Percentiles rank a stretch among this genome's conserved stretches.
Evolutionary conservation across 805 yeast genomes (phyloP).

Genomic region (Cyberlindnera lachancei): DNA sequence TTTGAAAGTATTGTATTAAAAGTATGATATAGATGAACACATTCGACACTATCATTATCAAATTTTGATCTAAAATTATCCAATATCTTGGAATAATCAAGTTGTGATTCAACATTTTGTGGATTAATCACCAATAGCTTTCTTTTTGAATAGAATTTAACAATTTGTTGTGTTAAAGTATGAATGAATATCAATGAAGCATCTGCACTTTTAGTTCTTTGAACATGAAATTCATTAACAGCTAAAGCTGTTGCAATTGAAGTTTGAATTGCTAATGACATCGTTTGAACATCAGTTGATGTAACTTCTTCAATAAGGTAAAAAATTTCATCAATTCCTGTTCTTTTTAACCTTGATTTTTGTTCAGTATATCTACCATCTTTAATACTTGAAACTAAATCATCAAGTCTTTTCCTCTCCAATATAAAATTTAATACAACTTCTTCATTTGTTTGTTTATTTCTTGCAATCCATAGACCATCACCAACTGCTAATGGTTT

Average conservation of each 20-base stretch:
- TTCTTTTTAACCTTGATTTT: slow-evolving; percentile 61
- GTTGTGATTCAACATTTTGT: slow-evolving; percentile 38
- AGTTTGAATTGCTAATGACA: slow-evolving; percentile 66
- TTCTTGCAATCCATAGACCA: slow-evolving; percentile 78
- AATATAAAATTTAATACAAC: slow-evolving; percentile 76
- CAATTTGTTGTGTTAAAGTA: slow-evolving; percentile 39
- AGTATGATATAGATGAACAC: slow-evolving; percentile 40
- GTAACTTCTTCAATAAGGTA: slow-evolving; percentile 77
- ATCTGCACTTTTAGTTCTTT: slow-evolving; percentile 62
- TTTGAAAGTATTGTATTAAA: slow-evolving; percentile 70
- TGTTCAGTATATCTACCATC: slow-evolving; percentile 92
- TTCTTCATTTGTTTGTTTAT: slow-evolving; percentile 47
- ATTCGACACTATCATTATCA: slow-evolving; percentile 23
- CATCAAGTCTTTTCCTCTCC: slow-evolving; percentile 87
- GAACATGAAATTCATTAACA: slow-evolving; percentile 57
- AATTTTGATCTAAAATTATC: slow-evolving; percentile 30
- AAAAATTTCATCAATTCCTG: slow-evolving; percentile 59
- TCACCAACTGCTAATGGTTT: slow-evolving; percentile 76
- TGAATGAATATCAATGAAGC: slow-evolving; percentile 61
- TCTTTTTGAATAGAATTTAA: slow-evolving; percentile 29
- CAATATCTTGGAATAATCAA: slow-evolving; percentile 38
- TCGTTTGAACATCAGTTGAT: slow-evolving; percentile 33
- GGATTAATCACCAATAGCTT: slow-evolving; percentile 46
- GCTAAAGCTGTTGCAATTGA: slow-evolving; percentile 66
- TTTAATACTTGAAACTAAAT: slow-evolving; percentile 68